These are phyloP conservation scores for Schizosaccharomyces lindneri DNA, from an alignment of 805 yeast species.

Conservation along the genomic window DNA sequence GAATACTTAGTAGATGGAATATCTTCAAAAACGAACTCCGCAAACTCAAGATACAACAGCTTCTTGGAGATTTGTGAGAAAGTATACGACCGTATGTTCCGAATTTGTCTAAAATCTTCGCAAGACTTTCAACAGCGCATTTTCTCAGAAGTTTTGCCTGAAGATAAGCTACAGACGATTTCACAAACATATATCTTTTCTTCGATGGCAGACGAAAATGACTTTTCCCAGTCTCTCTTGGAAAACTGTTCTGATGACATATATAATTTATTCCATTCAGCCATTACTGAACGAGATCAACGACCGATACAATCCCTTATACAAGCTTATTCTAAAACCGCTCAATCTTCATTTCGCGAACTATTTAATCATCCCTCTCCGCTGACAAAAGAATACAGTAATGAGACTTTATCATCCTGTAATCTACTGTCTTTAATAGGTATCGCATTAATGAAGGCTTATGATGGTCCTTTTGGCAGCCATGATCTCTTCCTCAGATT, in stretches of 20 bases:
- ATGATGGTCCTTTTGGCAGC: not conserved
- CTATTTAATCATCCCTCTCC: not conserved
- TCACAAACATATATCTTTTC: not conserved
- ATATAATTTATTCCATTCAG: not conserved
- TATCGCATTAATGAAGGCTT: not conserved
- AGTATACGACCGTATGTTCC: not conserved
- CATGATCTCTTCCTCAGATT: not conserved
- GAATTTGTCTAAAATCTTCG: not conserved
- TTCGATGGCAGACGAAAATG: not conserved
- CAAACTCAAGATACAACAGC: not conserved
- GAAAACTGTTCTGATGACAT: not conserved
- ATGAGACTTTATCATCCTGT: not conserved
- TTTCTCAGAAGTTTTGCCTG: not conserved
- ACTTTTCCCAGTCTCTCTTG: not conserved
- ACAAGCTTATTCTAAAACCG: too few relatives aligned
- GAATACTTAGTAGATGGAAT: conserved; percentile 9
- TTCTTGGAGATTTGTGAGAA: not conserved
- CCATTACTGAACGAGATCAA: not conserved
- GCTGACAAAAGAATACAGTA: not conserved
- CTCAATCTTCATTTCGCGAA: not conserved
- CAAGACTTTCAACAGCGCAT: not conserved
- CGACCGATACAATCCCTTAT: too few relatives aligned
- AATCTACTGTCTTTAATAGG: not conserved
- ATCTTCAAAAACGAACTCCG: not conserved
- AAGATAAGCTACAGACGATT: not conserved